These are phyloP conservation scores for Zygotorulaspora chibaensis DNA, from an alignment of 805 yeast species.

Conservation along the genomic window DNA sequence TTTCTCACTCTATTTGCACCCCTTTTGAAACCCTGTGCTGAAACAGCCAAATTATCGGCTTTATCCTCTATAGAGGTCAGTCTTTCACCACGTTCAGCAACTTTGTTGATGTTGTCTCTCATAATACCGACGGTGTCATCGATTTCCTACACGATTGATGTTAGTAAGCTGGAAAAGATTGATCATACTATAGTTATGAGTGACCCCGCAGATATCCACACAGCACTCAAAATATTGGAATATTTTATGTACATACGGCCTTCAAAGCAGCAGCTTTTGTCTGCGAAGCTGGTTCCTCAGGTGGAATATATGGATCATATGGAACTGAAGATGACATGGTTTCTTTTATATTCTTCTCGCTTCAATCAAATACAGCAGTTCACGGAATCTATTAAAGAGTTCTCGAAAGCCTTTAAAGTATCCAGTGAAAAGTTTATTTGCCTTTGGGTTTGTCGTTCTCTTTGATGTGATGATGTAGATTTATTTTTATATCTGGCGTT, in stretches of 20 bases:
- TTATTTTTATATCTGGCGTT: constrained; percentile 1
- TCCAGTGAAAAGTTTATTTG: background rate
- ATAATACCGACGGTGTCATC: constrained; percentile 95
- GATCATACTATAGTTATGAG: no score
- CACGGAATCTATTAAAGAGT: background rate
- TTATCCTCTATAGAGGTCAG: constrained; percentile 87
- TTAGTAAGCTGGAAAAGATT: background rate
- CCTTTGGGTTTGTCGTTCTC: background rate
- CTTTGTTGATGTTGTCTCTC: constrained; percentile 95
- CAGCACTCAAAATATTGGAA: background rate
- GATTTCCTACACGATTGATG: constrained; percentile 51
- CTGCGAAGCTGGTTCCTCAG: constrained; percentile 39
- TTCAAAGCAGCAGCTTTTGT: constrained; percentile 77
- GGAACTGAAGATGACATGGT: constrained; percentile 77
- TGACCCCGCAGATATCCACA: no score
- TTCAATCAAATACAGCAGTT: background rate
- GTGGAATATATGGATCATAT: constrained; percentile 80
- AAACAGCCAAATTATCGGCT: constrained; percentile 85
- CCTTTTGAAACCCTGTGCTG: constrained; percentile 92
- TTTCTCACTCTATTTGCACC: constrained; percentile 97
- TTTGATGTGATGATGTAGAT: background rate
- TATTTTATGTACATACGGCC: constrained; percentile 49
- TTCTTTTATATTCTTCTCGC: background rate
- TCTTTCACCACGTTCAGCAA: constrained; percentile 90
- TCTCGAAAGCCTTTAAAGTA: background rate